Evolutionary conservation across 2,329 filamentous ascomycete genomes (phyloP), one percentile per base, ranked within the genome.

Genomic region (Pseudogymnoascus sp.): DNA sequence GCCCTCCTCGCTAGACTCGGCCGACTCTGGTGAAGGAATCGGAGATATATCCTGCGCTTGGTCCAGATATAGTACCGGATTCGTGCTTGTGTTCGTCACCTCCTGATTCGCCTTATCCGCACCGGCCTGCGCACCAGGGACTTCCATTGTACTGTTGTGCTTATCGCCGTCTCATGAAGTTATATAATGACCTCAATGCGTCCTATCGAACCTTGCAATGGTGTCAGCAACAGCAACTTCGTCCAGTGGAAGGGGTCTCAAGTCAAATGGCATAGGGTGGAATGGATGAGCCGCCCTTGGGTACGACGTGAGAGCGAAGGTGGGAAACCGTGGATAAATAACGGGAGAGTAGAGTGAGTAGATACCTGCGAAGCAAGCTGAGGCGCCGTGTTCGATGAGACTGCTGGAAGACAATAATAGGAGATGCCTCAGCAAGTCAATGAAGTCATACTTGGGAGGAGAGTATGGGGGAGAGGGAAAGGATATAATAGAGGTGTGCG

Each of bases 11-110:
- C 68, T 70, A 60, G 68, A 68, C 17, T 69, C 68, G 7, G 65
- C 65, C 46, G 70, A 66, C 33, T 66, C 50, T 56, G 50, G 50
- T 21, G 50, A 33, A 33, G 50, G 33, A 56, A 56, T 56, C 9
- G 50, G 50, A 56, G 50, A 35, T 33, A 35, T 19, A 15, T 69
- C 37, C 70, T 66, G n/a, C 72, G 71, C 21, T 75, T 72, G 61
- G 74, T 75, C 62, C 74, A 73, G 65, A n/a, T 50, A 2, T 40
- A 59, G 11, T 61, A 62, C 46, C 44, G 21, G 40, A 60, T 42
- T 70, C 70, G n/a, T 61, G 60, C 53, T 72, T 70, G 21, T 62
- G 37, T 64, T 72, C 69, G 60, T 69, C 70, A 63, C 64, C 70
- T 56, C 29, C 29, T 35, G 50, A 21, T 19, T 35, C n/a, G 29